These are phyloP conservation scores for Austroboletus rostrupii DNA, from an alignment of 1,284 basidiomycete species.

Conservation along the genomic window DNA sequence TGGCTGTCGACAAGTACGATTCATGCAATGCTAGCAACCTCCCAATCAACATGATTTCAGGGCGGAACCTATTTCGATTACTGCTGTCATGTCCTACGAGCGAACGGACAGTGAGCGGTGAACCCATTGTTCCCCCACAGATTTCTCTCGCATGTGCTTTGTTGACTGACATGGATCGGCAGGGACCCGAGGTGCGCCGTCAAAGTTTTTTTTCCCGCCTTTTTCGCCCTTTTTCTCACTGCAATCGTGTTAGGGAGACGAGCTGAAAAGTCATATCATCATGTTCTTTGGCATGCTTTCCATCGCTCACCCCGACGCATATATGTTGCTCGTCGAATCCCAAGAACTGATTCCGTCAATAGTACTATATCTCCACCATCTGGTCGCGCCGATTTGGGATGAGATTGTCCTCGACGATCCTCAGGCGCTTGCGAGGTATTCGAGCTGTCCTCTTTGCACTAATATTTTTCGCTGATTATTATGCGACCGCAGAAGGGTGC, in stretches of 20 bases:
- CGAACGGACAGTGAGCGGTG: conserved; percentile 10
- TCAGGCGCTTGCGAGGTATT: conserved; percentile 37
- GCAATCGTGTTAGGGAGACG: conserved; percentile 32
- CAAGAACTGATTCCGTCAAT: conserved; percentile 58
- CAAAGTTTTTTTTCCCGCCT: too few relatives aligned
- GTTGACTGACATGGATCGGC: conserved; percentile 43
- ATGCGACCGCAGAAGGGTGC: conserved; percentile 40
- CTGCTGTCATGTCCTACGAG: conserved; percentile 31
- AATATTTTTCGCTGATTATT: conserved; percentile 8
- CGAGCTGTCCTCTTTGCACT: background rate
- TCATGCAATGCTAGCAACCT: conserved; percentile 18
- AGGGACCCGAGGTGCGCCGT: conserved; percentile 41
- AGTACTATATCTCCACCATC: conserved; percentile 48
- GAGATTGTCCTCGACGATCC: conserved; percentile 45
- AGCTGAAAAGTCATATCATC: conserved; percentile 47
- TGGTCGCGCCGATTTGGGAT: conserved; percentile 61
- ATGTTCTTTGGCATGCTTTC: conserved; percentile 56
- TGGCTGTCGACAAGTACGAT: conserved; percentile 55
- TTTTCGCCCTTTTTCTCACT: background rate
- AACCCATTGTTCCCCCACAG: conserved; percentile 37
- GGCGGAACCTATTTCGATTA: conserved; percentile 37
- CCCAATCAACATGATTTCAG: conserved; percentile 28
- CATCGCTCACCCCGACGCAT: conserved; percentile 47
- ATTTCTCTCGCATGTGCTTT: conserved; percentile 51
- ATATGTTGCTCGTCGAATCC: conserved; percentile 48